Conservation (phyloP, 371 early-diverging fungal species). For the Mortierella sp. region DNA sequence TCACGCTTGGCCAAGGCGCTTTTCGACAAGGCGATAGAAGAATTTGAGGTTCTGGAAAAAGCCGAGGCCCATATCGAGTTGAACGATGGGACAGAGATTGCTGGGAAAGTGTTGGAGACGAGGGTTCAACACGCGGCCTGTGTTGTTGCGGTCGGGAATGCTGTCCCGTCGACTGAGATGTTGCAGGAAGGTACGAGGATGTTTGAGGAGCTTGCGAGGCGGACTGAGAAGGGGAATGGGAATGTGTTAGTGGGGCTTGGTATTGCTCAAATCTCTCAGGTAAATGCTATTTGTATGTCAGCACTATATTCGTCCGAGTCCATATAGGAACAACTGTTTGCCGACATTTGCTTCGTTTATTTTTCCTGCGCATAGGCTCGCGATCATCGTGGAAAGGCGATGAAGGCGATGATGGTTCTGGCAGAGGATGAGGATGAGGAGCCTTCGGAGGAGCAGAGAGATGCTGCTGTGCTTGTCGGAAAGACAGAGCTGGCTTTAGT, state of each 20-base stretch:
- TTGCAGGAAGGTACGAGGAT: slow-evolving; percentile 42
- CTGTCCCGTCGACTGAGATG: slow-evolving; percentile 46
- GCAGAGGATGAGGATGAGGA: slow-evolving; percentile 40
- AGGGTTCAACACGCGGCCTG: slow-evolving; percentile 52
- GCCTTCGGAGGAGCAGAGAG: slow-evolving; percentile 30
- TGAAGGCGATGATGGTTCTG: slow-evolving; percentile 22
- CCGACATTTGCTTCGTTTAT: neutral
- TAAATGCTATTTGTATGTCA: neutral
- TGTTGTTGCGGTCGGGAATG: slow-evolving; percentile 37
- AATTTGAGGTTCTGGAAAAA: slow-evolving; percentile 64
- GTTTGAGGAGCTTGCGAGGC: slow-evolving; percentile 38
- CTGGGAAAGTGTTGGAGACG: slow-evolving; percentile 21
- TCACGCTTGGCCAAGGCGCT: slow-evolving; percentile 62
- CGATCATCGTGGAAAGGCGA: slow-evolving; percentile 27
- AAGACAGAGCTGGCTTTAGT: slow-evolving; percentile 25
- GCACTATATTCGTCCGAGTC: neutral
- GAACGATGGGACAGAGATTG: slow-evolving; percentile 32
- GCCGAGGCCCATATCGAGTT: slow-evolving; percentile 35
- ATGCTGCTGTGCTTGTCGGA: slow-evolving; percentile 37
- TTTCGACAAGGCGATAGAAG: slow-evolving; percentile 71
- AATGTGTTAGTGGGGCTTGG: slow-evolving; percentile 39
- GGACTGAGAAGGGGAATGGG: slow-evolving; percentile 21
- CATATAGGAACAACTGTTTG: neutral
- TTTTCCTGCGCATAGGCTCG: slow-evolving; percentile 20
- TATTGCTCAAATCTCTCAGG: slow-evolving; percentile 46